Base-by-base conservation (phyloP, 2,329 filamentous ascomycete species). In the Arachnomyces sp. region DNA sequence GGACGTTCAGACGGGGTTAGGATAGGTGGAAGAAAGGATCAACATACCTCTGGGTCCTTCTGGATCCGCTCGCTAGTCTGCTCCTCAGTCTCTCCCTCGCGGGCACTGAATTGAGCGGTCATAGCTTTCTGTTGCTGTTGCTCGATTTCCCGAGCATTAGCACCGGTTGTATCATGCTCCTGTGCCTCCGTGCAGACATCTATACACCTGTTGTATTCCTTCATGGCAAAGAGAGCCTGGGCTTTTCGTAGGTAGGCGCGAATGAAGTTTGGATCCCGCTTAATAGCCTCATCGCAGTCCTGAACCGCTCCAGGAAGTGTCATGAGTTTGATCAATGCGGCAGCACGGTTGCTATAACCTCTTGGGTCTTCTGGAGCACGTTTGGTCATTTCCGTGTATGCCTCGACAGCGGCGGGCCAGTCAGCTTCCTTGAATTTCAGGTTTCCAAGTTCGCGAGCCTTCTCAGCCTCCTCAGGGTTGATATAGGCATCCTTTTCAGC, bases 361-460 rank as follows among this genome's bases (percentile, higher is more conserved):
- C 93, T 82, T 31, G 92, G 82, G 59, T 98, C 92, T 1, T 93
- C 76, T 4, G 93, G 92, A 0, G 87, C 83, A 43, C 92, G 88
- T 76, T 95, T 95, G 65, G 84, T 84, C 89, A 96, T 95, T 71
- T 98, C 92, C 1, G 74, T 79, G 71, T 98, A 98, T 1, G 90
- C 87, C 33, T 87, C 88, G 18, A 98, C 89, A 7, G 92, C 92
- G 39, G 78, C 92, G 8, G 92, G 90, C 84, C 89, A 96, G 66
- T 98, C 89, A 25, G 77, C 82, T 55, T 88, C 87, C 74, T 96
- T 96, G 77, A 98, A 98, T 67, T 93, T 94, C 65, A 85, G 79
- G 68, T 95, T 95, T 33, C 92, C 92, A 44, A 93, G 80, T 63
- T 94, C 86, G 51, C 92, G 88, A 11, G 92, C 89, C 71, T 94